Base-by-base conservation (phyloP, 257 asterid species). In the Leptodermis oblonga region DNA sequence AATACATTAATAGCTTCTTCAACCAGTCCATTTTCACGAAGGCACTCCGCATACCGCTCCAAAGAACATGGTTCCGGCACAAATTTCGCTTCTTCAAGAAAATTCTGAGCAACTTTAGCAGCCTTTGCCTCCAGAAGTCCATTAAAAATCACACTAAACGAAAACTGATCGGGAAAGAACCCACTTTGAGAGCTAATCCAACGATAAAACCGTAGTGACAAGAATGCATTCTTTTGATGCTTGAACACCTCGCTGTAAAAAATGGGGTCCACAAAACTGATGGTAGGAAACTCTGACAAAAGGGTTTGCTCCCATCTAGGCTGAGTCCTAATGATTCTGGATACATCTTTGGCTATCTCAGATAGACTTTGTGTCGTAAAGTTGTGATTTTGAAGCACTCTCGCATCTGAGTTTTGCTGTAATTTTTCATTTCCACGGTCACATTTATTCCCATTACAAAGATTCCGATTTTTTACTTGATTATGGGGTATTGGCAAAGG, bases 271-370 rank as follows among this genome's bases (percentile, higher is more conserved):
- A 67, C 54, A 62, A 90, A 88, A 80, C 75, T 75, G 26, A 85
- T 82, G 30, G 62, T 26, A 2, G 95, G 92, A 43, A 88, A 88
- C 71, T 83, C 91, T 39, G 77, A 77, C 63, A 73, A 42, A 69
- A 91, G 79, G 28, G 76, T 80, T n/a, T 76, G 75, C 69, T 91
- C 88, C 97, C 97, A 91, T 52, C 87, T 81, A 14, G 95, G 91
- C 48, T 69, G 74, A 58, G 84, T 68, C 62, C 81, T 74, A 37
- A 91, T 80, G 45, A 78, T 55, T 52, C 39, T 77, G 8, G 85
- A 80, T 25, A 91, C 86, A 69, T 81, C 87, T 66, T 78, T 81
- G 17, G 93, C 90, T 62, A 83, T 71, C 79, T 82, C 83, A 39
- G 7, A 53, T 25, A 66, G 62, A 65, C 60, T 55, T 31, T 48